Conservation (phyloP, 2,329 filamentous ascomycete species). For the Lithohypha guttulata region DNA sequence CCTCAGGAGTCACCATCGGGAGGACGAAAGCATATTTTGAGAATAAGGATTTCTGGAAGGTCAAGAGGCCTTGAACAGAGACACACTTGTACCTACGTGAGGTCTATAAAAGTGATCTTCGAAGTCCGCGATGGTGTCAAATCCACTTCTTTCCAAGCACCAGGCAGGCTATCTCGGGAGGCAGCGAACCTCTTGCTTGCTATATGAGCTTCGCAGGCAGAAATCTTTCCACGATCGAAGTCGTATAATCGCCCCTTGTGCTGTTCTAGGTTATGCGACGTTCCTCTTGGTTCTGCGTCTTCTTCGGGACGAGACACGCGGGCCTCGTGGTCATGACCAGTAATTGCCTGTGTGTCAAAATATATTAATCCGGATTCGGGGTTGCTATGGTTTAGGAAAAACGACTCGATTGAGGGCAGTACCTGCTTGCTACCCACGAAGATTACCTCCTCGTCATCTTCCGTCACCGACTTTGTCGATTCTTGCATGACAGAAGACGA, state of each 20-base stretch:
- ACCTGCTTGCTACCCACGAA: background rate
- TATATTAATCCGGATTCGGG: too few relatives aligned
- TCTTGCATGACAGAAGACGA: background rate
- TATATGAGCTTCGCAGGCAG: too few relatives aligned
- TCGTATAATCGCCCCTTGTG: too few relatives aligned
- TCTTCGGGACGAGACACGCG: too few relatives aligned
- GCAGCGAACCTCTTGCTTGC: constrained; percentile 4
- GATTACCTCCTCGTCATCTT: constrained; percentile 20
- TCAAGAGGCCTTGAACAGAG: constrained; percentile 17
- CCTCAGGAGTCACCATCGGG: constrained; percentile 40
- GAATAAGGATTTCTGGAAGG: constrained; percentile 23
- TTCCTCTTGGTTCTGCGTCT: too few relatives aligned
- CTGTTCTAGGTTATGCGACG: too few relatives aligned
- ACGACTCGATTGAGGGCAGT: constrained; percentile 5
- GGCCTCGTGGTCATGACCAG: too few relatives aligned
- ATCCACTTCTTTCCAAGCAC: constrained; percentile 24
- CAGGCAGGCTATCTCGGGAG: constrained; percentile 27
- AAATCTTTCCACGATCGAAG: too few relatives aligned
- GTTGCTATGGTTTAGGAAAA: too few relatives aligned
- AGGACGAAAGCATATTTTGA: constrained; percentile 36
- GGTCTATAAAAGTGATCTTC: constrained; percentile 20
- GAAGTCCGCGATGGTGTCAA: constrained; percentile 7
- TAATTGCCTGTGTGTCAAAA: too few relatives aligned
- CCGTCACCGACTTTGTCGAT: constrained; percentile 16
- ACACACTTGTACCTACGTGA: constrained; percentile 14